Evolutionary conservation across 2,329 filamentous ascomycete species (phyloP), one percentile per base, ranked within the genome.

Genomic region (Aschersonia sp.): DNA sequence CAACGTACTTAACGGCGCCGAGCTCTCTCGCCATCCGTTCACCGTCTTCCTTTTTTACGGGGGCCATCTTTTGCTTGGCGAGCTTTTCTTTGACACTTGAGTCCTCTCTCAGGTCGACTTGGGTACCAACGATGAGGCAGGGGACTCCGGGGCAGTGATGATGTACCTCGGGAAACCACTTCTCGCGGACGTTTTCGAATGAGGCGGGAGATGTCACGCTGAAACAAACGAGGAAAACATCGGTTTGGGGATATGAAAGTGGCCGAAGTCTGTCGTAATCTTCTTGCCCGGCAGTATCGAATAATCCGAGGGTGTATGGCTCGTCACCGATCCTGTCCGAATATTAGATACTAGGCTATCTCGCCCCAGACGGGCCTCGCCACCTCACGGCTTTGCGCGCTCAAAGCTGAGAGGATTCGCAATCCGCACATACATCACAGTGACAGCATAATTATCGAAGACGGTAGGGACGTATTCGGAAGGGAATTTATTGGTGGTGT

Each of bases 401-500:
- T 22, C 22, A 22, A 22, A 22, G 22, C 22, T 22, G 35, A 40
- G 32, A 11, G 37, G 32, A 30, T 9, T 46, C 37, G 35, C 35
- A 8, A 4, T 35, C 43, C 58, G 51, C 48, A 83, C 88, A 82
- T 77, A 95, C 92, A 98, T 98, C 57, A 98, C 92, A 56, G 92
- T 98, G 65, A 98, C 92, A 49, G 92, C 92, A 77, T 98, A 98
- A 72, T 98, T 98, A 69, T 98, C 92, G 68, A 98, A 98, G 54
- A 98, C 92, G 32, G 92, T 98, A 46, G 92, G 92, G 50, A 98
- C 92, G 68, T 98, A 98, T 89, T 98, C 92, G 60, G 89, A 95
- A 37, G 92, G 92, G 68, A 98, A 98, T 62, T 97, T 97, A 77
- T 98, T 98, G 54, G 92, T 98, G 55, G 92, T 98, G 71, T 98